A percentile compares a stretch with the other conserved stretches of the same genome.
These are phyloP conservation scores for Cyanophora paradoxa DNA, from an alignment of 78 protist genomes.

Conservation along the genomic window DNA sequence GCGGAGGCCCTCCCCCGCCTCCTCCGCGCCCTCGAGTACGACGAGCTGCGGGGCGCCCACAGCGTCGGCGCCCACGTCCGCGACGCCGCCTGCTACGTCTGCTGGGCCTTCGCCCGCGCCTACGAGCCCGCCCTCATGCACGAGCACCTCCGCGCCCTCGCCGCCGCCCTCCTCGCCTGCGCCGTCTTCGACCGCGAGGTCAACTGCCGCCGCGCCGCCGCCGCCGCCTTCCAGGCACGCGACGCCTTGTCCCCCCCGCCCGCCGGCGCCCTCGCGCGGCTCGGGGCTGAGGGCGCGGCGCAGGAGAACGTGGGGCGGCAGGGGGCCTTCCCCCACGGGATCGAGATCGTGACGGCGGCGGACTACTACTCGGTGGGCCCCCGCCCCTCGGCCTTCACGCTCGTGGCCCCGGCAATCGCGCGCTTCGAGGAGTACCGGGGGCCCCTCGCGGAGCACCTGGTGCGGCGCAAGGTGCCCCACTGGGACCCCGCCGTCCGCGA, in stretches of 20 bases:
- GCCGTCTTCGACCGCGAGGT: conserved; percentile 76
- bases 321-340: conserved; percentile 85
- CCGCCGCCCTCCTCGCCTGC: conserved; percentile 23
- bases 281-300: not conserved
- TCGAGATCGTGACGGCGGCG: conserved; percentile 56
- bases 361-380: conserved; percentile 83
- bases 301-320: conserved; percentile 89
- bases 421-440: conserved; percentile 38
- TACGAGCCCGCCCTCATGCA: conserved; percentile 59
- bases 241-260: conserved; percentile 19
- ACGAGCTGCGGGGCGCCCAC: conserved; percentile 20
- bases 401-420: conserved; percentile 50
- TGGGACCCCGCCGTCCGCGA: conserved; percentile 65
- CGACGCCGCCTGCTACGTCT: conserved; percentile 92
- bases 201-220: conserved; percentile 93
- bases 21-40: conserved; percentile 43
- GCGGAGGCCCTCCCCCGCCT: conserved; percentile 35
- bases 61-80: conserved; percentile 91
- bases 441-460: conserved; percentile 55
- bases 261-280: no score
- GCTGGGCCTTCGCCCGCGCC: conserved; percentile 95
- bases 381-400: conserved; percentile 43
- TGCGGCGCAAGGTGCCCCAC: conserved; percentile 50
- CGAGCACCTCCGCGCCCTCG: conserved; percentile 30
- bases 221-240: conserved; percentile 90